Conservation (phyloP, 2,329 filamentous ascomycete species). For the Stagonosporopsis rhizophila region DNA sequence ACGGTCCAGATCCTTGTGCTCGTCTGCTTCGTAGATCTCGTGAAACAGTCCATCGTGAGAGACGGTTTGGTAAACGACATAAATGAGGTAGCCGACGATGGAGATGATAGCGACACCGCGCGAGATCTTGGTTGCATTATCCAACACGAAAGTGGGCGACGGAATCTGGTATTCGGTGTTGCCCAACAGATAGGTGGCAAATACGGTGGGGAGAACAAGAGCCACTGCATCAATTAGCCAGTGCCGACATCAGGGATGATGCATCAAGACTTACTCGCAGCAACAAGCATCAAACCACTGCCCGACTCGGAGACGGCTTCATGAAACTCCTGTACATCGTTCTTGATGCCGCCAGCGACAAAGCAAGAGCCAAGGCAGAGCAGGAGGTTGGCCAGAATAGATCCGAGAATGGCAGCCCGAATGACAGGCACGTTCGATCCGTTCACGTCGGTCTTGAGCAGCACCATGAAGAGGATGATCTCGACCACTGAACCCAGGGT, state of each 20-base stretch:
- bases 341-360: conserved; percentile 73
- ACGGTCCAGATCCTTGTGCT: conserved; percentile 69
- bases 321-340: conserved; percentile 74
- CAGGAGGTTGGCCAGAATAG: conserved; percentile 81
- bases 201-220: conserved; percentile 59
- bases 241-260: background rate
- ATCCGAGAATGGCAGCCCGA: conserved; percentile 82
- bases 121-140: conserved; percentile 69
- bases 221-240: conserved; percentile 49
- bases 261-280: conserved; percentile 61
- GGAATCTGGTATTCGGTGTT: conserved; percentile 40
- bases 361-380: conserved; percentile 83
- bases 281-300: conserved; percentile 77
- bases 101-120: conserved; percentile 75
- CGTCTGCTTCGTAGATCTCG: conserved; percentile 74
- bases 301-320: conserved; percentile 80
- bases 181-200: conserved; percentile 55
- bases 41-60: conserved; percentile 81
- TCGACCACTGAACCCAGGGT: conserved; percentile 77
- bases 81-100: conserved; percentile 68
- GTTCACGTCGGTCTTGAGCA: conserved; percentile 62
- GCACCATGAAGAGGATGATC: conserved; percentile 80
- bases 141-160: conserved; percentile 63
- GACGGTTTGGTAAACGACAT: conserved; percentile 74
- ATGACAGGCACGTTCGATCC: conserved; percentile 69